phyloP scores from a whole-genome alignment of 2,329 filamentous ascomycete species.

The Pseudohalonectria lignicola region DNA sequence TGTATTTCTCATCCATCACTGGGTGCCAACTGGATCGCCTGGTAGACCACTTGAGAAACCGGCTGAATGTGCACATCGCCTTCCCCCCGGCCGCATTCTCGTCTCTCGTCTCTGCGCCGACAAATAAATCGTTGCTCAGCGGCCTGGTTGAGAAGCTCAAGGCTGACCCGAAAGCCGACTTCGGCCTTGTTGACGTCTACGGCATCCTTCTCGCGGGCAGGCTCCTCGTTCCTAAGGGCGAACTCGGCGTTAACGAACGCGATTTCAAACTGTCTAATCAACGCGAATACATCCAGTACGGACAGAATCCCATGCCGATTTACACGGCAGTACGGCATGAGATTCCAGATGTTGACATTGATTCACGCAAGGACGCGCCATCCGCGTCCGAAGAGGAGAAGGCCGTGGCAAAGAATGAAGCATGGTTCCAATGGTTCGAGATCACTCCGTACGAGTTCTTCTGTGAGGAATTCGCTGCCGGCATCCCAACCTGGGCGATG shows the following conservation, averaged over 20 bases:
- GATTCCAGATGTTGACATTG: constrained; percentile 57
- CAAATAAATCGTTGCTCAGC: constrained; percentile 81
- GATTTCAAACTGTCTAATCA: constrained; percentile 93
- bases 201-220: constrained; percentile 76
- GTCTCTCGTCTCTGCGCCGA: constrained; percentile 76
- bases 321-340: constrained; percentile 95
- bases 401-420: constrained; percentile 47
- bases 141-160: constrained; percentile 87
- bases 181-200: constrained; percentile 90
- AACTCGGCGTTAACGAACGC: constrained; percentile 61
- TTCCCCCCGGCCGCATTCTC: constrained; percentile 79
- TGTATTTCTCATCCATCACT: constrained; percentile 75
- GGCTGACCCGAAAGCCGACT: constrained; percentile 67
- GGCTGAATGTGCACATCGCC: constrained; percentile 80
- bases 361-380: constrained; percentile 15
- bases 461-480: constrained; percentile 82
- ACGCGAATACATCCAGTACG: constrained; percentile 60
- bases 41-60: constrained; percentile 75
- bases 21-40: constrained; percentile 56
- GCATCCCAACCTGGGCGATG: constrained; percentile 90
- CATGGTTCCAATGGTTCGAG: constrained; percentile 98
- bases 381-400: constrained; percentile 35
- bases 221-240: constrained; percentile 76
- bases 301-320: constrained; percentile 79
- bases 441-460: constrained; percentile 92